These are phyloP conservation scores for Stylonectria norvegica DNA, from an alignment of 2,329 filamentous ascomycete species.

Conservation along the genomic window DNA sequence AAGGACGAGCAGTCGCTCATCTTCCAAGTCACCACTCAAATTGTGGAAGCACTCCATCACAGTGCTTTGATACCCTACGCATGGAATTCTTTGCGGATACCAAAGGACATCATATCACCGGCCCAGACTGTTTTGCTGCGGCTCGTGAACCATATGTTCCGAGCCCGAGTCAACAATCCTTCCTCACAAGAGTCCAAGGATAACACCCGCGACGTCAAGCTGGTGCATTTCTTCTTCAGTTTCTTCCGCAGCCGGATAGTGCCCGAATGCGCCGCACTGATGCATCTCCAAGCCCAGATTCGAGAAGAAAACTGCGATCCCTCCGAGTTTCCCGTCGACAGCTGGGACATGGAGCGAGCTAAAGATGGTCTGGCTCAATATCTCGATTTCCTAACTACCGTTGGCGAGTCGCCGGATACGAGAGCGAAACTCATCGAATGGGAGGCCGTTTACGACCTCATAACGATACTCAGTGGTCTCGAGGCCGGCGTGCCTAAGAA, in stretches of 20 bases:
- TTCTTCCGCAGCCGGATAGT: slow-evolving; percentile 91
- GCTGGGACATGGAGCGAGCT: slow-evolving; percentile 97
- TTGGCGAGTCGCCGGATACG: slow-evolving; percentile 81
- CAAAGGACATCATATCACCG: slow-evolving; percentile 93
- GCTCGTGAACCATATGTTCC: slow-evolving; percentile 85
- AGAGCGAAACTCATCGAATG: slow-evolving; percentile 84
- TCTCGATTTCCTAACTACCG: slow-evolving; percentile 85
- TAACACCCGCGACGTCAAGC: slow-evolving; percentile 55
- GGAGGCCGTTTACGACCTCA: slow-evolving; percentile 85
- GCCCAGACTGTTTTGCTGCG: slow-evolving; percentile 92
- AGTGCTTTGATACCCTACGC: slow-evolving; percentile 88
- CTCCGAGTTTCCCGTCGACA: slow-evolving; percentile 86
- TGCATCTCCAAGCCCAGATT: slow-evolving; percentile 89
- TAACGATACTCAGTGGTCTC: slow-evolving; percentile 80
- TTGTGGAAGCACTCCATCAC: slow-evolving; percentile 87
- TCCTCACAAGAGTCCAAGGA: slow-evolving; percentile 43
- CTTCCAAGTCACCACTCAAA: slow-evolving; percentile 94
- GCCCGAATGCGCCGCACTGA: slow-evolving; percentile 89
- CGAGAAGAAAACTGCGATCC: slow-evolving; percentile 71
- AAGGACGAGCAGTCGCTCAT: slow-evolving; percentile 90
- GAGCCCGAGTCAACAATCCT: slow-evolving; percentile 46
- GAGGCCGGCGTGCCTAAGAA: slow-evolving; percentile 87
- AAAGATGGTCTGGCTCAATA: slow-evolving; percentile 95
- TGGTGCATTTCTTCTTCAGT: slow-evolving; percentile 85
- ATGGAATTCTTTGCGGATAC: slow-evolving; percentile 86